Percentiles rank a stretch among this genome's conserved stretches.
phyloP scores from a whole-genome alignment of 495 filamentous ascomycete genomes.

The Tuber microsphaerosporum region DNA sequence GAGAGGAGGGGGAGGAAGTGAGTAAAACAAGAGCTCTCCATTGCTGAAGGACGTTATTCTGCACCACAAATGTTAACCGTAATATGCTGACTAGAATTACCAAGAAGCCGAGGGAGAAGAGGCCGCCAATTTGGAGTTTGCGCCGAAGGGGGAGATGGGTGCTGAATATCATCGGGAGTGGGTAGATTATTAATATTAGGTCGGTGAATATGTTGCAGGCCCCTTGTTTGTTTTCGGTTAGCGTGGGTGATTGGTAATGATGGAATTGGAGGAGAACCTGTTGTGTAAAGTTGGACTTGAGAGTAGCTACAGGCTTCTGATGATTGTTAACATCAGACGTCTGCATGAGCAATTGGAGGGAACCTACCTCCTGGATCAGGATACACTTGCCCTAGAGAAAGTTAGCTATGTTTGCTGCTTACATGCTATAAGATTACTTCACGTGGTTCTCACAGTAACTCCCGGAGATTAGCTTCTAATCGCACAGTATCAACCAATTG shows the following conservation, averaged over 20 bases:
- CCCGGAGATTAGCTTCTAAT: neutral
- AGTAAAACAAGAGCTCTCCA: slow-evolving; percentile 29
- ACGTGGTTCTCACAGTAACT: slow-evolving; percentile 26
- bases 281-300: slow-evolving; percentile 32
- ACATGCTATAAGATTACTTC: neutral
- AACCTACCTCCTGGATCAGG: slow-evolving; percentile 29
- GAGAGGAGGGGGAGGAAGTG: too few relatives aligned
- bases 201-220: slow-evolving; percentile 27
- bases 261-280: slow-evolving; percentile 13
- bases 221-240: slow-evolving; percentile 16
- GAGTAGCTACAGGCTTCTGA: slow-evolving; percentile 22
- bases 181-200: slow-evolving; percentile 30
- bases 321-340: neutral
- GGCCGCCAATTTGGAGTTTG: slow-evolving; percentile 27
- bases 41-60: slow-evolving; percentile 24
- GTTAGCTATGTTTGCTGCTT: slow-evolving; percentile 8
- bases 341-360: neutral
- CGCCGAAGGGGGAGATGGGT: slow-evolving; percentile 15
- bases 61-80: slow-evolving; percentile 28
- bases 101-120: slow-evolving; percentile 35
- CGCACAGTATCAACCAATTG: neutral
- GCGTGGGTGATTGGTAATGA: neutral
- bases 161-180: slow-evolving; percentile 23
- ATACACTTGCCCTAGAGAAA: slow-evolving; percentile 24
- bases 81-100: slow-evolving; percentile 30